Evolutionary conservation across 2,329 filamentous ascomycete species (phyloP), one percentile per base, ranked within the genome.

Genomic region (Colletotrichum sp.): DNA sequence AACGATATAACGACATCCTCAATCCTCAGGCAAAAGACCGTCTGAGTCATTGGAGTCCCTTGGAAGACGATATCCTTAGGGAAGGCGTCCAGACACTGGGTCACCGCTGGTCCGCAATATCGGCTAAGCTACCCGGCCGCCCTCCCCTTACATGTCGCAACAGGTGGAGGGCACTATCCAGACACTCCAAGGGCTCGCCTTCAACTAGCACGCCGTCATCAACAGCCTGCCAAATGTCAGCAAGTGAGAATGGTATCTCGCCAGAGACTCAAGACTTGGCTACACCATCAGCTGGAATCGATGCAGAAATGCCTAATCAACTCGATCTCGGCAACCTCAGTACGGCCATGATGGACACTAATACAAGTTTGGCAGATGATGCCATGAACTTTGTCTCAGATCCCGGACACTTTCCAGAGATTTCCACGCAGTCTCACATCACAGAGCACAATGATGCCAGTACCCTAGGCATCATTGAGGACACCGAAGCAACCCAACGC

Each of bases 61-160:
- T 80, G 4, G 81, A 82, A 49, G 81, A 82, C 16, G 76, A 72
- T 6, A 75, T 81, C 18, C 44, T 82, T 4, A 77, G 78, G 0
- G 77, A 82, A 68, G 78, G 81, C 3, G 81, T 82, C 55, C 75
- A 74, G 3, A 59, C 77, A 1, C 75, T 82, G 5, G 81, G 81
- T 5, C 81, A 82, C 21, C 68, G 80, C 3, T 82, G 81, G 81
- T 79, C 81, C 4, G 79, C 80, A 15, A 82, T 82, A 26, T 81
- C 81, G 8, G 75, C 80, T 0, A 60, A 78, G 9, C 79, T 82
- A 52, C 77, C 80, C 7, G 80, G 80, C 0, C 76, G 81, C 1
- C 81, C 81, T 12, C 81, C 81, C 2, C 80, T 82, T 1, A 82
- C 81, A 7, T 82, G 81, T 36, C 78, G 81, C 6, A 82, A 82